Percentiles rank a stretch among this genome's conserved stretches.
These are phyloP conservation scores for Pisolithus sp. DNA, from an alignment of 768 basidiomycete species.

Conservation along the genomic window DNA sequence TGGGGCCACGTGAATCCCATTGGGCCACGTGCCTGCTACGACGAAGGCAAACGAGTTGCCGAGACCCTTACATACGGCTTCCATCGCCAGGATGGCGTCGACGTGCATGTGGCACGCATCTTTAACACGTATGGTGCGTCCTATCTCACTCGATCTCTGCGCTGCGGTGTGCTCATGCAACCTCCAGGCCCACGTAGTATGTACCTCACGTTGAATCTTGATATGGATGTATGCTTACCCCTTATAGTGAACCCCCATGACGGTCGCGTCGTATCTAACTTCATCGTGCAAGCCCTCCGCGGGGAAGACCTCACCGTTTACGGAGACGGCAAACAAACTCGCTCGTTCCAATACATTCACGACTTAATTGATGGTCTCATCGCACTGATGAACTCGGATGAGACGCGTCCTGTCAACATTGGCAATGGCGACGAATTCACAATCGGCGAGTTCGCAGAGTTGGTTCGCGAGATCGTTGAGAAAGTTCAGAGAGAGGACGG, in stretches of 20 bases:
- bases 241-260: slow-evolving; percentile 86
- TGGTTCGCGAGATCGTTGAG: slow-evolving; percentile 88
- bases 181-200: slow-evolving; percentile 58
- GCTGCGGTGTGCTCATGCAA: background rate
- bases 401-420: slow-evolving; percentile 93
- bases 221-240: slow-evolving; percentile 1
- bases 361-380: slow-evolving; percentile 94
- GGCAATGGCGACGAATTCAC: slow-evolving; percentile 95
- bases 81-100: slow-evolving; percentile 89
- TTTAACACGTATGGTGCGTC: slow-evolving; percentile 87
- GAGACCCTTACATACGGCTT: slow-evolving; percentile 97
- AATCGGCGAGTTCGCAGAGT: slow-evolving; percentile 88
- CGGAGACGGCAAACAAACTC: slow-evolving; percentile 88
- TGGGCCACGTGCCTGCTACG: slow-evolving; percentile 98
- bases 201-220: slow-evolving; percentile 27
- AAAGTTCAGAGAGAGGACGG: slow-evolving; percentile 88
- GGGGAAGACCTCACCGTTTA: slow-evolving; percentile 97
- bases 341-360: slow-evolving; percentile 97
- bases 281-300: slow-evolving; percentile 94
- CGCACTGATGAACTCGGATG: slow-evolving; percentile 90
- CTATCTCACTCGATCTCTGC: background rate
- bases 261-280: slow-evolving; percentile 98
- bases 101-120: slow-evolving; percentile 95
- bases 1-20: slow-evolving; percentile 99
- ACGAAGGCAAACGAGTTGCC: slow-evolving; percentile 98